Evolutionary conservation across 2,329 filamentous ascomycete genomes (phyloP).

Genomic region (Aspergillus eucalypticola): DNA sequence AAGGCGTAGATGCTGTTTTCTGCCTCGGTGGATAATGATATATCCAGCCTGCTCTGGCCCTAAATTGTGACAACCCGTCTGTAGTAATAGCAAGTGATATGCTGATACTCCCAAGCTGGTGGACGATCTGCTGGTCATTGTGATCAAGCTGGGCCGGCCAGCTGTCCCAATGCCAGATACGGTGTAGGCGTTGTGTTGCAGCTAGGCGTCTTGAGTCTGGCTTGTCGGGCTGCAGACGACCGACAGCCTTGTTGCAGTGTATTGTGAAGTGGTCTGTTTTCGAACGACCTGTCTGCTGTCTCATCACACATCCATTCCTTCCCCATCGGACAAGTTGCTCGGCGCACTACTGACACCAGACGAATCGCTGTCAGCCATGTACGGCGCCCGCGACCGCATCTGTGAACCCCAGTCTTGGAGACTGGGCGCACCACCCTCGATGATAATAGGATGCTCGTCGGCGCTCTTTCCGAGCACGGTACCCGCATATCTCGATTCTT

Average conservation of each 20-base stretch:
- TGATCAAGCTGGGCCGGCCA: conserved; percentile 1
- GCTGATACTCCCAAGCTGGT: neutral
- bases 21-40: neutral
- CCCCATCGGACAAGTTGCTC: conserved; percentile 41
- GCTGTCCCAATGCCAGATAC: neutral
- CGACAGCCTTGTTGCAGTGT: neutral
- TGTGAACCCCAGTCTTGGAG: conserved; percentile 64
- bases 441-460: conserved; percentile 70
- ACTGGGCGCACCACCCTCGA: conserved; percentile 74
- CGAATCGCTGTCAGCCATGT: conserved; percentile 34
- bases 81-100: neutral
- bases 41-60: neutral
- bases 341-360: conserved; percentile 44
- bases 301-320: conserved; percentile 39
- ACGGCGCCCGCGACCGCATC: conserved; percentile 33
- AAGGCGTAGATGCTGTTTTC: neutral
- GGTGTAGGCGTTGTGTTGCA: neutral
- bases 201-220: neutral
- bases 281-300: neutral
- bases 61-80: neutral
- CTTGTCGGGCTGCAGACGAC: neutral
- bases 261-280: neutral
- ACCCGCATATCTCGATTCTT: conserved; percentile 81
- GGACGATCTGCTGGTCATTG: neutral
- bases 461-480: conserved; percentile 75